Conservation (phyloP, 768 basidiomycete species). For the Dictyophora rubrovolvata region DNA sequence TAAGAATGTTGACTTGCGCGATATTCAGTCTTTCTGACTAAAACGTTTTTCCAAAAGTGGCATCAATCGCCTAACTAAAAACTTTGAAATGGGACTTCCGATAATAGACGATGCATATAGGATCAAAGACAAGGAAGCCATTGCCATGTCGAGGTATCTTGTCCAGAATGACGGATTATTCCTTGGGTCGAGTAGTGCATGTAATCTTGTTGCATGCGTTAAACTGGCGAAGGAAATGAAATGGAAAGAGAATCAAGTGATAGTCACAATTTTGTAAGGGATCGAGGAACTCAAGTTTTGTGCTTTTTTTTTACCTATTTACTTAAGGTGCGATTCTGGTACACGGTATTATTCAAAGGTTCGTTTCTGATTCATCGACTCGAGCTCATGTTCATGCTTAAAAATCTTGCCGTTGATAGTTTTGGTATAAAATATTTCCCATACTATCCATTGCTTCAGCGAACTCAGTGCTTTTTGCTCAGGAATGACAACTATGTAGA, state of each 20-base stretch:
- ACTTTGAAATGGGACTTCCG: conserved; percentile 76
- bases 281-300: not conserved
- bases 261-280: conserved; percentile 78
- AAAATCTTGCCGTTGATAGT: conserved; percentile 20
- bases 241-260: conserved; percentile 54
- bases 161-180: conserved; percentile 88
- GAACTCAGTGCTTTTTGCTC: not conserved
- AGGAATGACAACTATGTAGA: conserved; percentile 47
- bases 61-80: conserved; percentile 87
- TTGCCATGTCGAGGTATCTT: conserved; percentile 70
- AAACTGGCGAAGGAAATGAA: conserved; percentile 63
- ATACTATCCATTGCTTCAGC: not conserved
- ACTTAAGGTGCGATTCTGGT: conserved; percentile 76
- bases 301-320: not conserved
- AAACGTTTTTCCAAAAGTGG: conserved; percentile 43
- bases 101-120: conserved; percentile 86
- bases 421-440: conserved; percentile 30
- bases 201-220: conserved; percentile 89
- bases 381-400: conserved; percentile 1
- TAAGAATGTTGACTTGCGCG: conserved; percentile 20
- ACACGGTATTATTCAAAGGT: conserved; percentile 90
- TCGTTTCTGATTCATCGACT: conserved; percentile 11
- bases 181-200: conserved; percentile 92
- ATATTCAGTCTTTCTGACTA: not conserved
- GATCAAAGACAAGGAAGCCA: conserved; percentile 87